Conservation (phyloP, 2,329 filamentous ascomycete genomes). For the Monilinia vaccinii-corymbosi region DNA sequence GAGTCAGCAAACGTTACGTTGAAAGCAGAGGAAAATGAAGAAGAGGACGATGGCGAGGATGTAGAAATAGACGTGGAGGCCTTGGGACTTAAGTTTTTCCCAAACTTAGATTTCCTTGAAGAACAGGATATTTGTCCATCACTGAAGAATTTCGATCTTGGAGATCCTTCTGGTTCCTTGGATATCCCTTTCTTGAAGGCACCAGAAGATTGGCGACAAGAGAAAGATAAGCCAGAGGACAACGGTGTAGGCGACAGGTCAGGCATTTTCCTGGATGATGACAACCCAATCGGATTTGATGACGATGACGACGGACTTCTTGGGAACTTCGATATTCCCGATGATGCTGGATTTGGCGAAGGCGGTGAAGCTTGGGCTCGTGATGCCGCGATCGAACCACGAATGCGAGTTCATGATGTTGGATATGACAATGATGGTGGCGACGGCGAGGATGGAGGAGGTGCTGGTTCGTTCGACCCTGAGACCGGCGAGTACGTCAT, state of each 20-base stretch:
- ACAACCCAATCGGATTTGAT: conserved; percentile 74
- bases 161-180: conserved; percentile 72
- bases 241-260: conserved; percentile 55
- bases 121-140: conserved; percentile 91
- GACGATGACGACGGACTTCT: conserved; percentile 64
- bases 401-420: conserved; percentile 69
- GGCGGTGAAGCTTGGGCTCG: conserved; percentile 93
- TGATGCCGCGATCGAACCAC: conserved; percentile 77
- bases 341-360: conserved; percentile 81
- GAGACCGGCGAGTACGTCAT: conserved; percentile 68
- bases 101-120: conserved; percentile 66
- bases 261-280: conserved; percentile 77
- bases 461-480: conserved; percentile 50
- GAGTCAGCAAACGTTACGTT: conserved; percentile 30
- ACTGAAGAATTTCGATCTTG: conserved; percentile 85
- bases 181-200: conserved; percentile 90
- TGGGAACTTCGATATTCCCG: conserved; percentile 57
- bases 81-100: conserved; percentile 76
- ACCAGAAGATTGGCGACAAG: conserved; percentile 73
- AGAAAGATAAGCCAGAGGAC: conserved; percentile 50
- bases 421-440: conserved; percentile 45
- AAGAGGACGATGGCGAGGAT: conserved; percentile 43
- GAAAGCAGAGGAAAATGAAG: conserved; percentile 36
- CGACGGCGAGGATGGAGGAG: conserved; percentile 40
- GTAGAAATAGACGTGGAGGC: conserved; percentile 70